Percentiles rank a stretch among this genome's conserved stretches.
Evolutionary conservation across 345 rosid species (phyloP).

Genomic region (Raphanus sativus): DNA sequence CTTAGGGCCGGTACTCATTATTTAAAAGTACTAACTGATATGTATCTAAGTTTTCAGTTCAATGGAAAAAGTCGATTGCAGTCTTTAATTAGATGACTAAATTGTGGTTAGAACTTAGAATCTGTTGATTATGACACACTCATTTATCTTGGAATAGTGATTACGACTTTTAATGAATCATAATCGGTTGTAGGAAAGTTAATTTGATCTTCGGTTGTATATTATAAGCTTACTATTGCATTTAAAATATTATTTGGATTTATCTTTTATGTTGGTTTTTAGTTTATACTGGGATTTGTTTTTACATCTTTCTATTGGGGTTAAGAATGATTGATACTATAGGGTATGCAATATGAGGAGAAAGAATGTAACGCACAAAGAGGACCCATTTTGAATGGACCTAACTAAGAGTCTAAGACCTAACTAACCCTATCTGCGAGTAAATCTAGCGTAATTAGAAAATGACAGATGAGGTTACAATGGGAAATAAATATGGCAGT

Average conservation of each 20-base stretch:
- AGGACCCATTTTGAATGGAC: conserved; percentile 10
- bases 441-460: not conserved
- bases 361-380: not conserved
- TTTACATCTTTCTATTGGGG: not conserved
- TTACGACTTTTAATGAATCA: conserved; percentile 7
- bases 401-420: not conserved
- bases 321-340: not conserved
- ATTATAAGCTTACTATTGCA: not conserved
- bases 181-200: not conserved
- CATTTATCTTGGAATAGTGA: conserved; percentile 13
- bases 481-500: not conserved
- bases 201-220: not conserved
- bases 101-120: conserved; percentile 30
- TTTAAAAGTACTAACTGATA: not conserved
- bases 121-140: conserved; percentile 12
- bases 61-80: conserved; percentile 4
- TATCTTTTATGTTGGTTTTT: not conserved
- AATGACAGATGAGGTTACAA: not conserved
- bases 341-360: not conserved
- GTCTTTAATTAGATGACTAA: not conserved
- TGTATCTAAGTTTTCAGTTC: conserved; percentile 1
- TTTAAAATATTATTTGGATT: not conserved
- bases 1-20: too few relatives aligned
- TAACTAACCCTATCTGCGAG: not conserved
- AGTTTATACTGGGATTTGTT: not conserved